Evolutionary conservation across 1,284 basidiomycete species (phyloP), one percentile per base, ranked within the genome.

Genomic region (Ceratobasidium sp.): DNA sequence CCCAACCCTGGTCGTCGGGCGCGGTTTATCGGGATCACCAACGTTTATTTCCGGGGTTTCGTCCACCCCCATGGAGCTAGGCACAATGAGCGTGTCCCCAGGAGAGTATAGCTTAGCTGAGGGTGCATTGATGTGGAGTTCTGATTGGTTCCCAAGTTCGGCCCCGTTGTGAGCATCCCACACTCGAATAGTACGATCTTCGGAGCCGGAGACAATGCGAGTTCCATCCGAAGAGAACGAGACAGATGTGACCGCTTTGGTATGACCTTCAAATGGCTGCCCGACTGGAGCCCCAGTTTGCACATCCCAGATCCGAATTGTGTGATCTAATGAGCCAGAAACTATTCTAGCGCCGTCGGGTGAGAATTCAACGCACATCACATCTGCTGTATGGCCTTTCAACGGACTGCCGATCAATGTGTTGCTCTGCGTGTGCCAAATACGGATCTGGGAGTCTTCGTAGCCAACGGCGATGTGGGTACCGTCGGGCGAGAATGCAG

Each of bases 401-500:
- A 35, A 13, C 4, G 27, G 52, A 20, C 15, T 22, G 27, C 6
- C 20, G 32, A 35, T 6, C 13, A 22, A 6, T 3, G 29, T 31
- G 32, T 31, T 32, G 7, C 35, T 62, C 25, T 49, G 38, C 7
- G 56, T 25, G 43, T 71, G 47, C 70, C 70, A 71, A 4, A 69
- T 29, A 15, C 57, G 43, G 31, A 71, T 13, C 15, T 53, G 58
- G 6, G 25, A n/a, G 32, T 71, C 70, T 5, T 42, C 22, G 8
- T 54, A 69, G 25, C 55, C 35, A 29, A 55, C 49, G 1, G 45
- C 43, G n/a, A 69, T 32, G 27, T 45, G 57, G 5, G 10, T 40
- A 17, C 43, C 53, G 34, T 71, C 70, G 7, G 52, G 34, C n/a
- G 55, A 64, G 17, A 69, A 71, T 12, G 49, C 57, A 45, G 69